These are phyloP conservation scores for Echinosophora koreensis DNA, from an alignment of 306 rosid genomes.

Conservation along the genomic window DNA sequence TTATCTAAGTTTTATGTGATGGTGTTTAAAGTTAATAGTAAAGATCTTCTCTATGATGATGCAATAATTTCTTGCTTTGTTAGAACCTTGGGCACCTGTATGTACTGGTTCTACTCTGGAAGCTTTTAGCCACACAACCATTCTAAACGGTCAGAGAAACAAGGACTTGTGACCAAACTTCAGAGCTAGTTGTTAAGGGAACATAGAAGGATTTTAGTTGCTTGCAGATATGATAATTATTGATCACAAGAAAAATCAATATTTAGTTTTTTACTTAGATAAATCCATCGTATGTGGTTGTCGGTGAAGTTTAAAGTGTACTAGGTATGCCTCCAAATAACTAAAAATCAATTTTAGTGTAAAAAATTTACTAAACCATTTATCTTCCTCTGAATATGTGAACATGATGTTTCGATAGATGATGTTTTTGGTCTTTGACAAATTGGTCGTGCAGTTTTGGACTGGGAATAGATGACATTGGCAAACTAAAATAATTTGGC, in stretches of 20 bases:
- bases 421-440: background rate
- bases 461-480: constrained; percentile 5
- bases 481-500: constrained; percentile 38
- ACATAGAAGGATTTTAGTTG: constrained; percentile 28
- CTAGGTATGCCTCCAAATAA: background rate
- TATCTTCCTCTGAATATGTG: constrained; percentile 1
- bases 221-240: constrained; percentile 22
- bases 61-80: background rate
- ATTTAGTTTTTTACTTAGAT: background rate
- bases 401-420: background rate
- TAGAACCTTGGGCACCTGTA: constrained; percentile 3
- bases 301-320: constrained; percentile 21
- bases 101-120: background rate
- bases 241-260: background rate
- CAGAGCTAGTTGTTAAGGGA: constrained; percentile 4
- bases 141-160: constrained; percentile 12
- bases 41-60: no score
- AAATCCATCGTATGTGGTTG: constrained; percentile 4
- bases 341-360: constrained; percentile 4
- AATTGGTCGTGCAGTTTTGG: no score
- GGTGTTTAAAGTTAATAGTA: background rate
- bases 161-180: background rate
- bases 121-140: constrained; percentile 2
- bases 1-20: no score
- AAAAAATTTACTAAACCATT: background rate